Evolutionary conservation across 805 yeast species (phyloP), one percentile per base, ranked within the genome.

Genomic region (Saturnispora sekii): DNA sequence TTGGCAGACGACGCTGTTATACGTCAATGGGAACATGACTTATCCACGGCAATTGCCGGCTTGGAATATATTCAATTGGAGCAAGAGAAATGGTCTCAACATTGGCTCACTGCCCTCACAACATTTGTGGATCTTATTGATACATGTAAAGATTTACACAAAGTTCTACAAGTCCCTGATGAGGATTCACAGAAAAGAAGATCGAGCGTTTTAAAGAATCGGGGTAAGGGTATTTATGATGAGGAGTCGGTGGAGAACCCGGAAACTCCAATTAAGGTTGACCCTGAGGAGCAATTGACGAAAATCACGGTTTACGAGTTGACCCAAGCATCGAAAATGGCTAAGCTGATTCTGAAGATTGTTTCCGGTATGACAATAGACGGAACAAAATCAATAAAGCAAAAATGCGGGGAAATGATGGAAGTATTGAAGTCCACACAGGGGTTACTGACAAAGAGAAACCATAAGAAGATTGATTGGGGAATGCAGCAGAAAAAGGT

Each of bases 381-480:
- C 1, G 43, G 54, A 5, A 54, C 59, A 26, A 62, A 62, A 17
- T 53, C 61, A 3, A 56, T 71, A 30, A 55, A 60, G 17, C 48
- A 56, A 1, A 61, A 67, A 48, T 61, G 72, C 21, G 58, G 60
- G 38, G 72, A 64, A 35, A 68, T 74, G 72, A 56, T 57, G 26
- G 54, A 52, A 3, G 60, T 65, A 40, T 51, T 74, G 42, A 61
- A 65, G 32, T 61, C 60, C 9, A 54, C 65, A 1, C 53, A 65
- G 46, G 68, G 68, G 50, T 51, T 73, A 41, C 61, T 75, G 15
- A 65, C 66, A 15, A 70, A 70, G 47, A 58, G 79, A 41, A 63
- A 64, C 46, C 69, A 67, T 44, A 69, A 69, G 56, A 68, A 70
- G 48, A 59, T 57, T 12, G 70, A 69, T 40, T 65, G 60, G 40